phyloP scores from a whole-genome alignment of 2,329 filamentous ascomycete genomes.

The Magnaporthales sp. region DNA sequence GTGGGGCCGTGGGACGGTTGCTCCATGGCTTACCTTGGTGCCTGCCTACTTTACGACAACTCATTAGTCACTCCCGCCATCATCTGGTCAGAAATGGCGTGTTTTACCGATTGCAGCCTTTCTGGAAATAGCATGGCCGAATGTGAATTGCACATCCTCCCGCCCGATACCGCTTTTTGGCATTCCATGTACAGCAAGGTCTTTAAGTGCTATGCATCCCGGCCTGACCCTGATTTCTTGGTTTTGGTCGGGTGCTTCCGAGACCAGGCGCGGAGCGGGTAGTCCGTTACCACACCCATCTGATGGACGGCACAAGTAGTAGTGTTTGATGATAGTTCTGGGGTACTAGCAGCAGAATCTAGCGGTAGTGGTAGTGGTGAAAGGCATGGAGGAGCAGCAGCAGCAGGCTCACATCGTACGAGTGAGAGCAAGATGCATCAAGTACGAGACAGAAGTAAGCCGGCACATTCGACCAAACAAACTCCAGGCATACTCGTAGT shows the following conservation, averaged over 20 bases:
- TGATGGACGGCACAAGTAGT: neutral
- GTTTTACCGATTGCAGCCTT: neutral
- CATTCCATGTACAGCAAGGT: neutral
- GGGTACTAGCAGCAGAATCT: neutral
- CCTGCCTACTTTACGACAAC: neutral
- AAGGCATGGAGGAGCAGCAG: neutral
- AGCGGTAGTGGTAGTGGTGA: neutral
- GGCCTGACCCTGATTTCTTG: neutral
- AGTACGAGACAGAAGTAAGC: neutral
- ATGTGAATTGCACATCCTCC: neutral
- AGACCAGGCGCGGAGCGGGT: neutral
- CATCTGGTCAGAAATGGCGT: neutral
- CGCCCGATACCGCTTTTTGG: neutral
- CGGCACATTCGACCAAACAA: neutral
- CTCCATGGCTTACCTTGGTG: neutral
- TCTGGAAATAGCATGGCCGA: neutral
- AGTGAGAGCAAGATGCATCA: neutral
- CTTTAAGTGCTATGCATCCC: neutral
- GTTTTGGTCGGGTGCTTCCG: neutral
- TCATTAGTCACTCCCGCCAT: neutral
- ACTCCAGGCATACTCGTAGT: neutral
- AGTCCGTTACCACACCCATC: neutral
- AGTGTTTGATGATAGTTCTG: neutral
- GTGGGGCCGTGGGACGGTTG: neutral
- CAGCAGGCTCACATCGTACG: neutral